Evolutionary conservation across 23 red algal species (phyloP).

Genomic region (Gracilariopsis chorda): DNA sequence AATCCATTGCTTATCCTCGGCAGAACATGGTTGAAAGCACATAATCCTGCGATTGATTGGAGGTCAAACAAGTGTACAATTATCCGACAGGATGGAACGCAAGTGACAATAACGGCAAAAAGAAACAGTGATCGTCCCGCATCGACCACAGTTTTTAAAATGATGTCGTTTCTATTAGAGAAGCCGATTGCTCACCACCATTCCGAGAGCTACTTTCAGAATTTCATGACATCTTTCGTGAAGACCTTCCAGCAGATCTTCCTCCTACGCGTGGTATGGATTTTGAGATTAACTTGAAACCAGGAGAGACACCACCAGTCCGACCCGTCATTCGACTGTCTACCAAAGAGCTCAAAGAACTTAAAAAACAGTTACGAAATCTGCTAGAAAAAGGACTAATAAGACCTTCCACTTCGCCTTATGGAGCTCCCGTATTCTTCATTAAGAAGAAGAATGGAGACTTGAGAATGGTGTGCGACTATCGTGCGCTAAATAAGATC

Average conservation of each 20-base stretch:
- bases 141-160: conserved; percentile 1
- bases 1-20: not conserved
- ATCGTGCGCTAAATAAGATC: not conserved
- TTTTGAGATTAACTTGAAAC: not conserved
- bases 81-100: not conserved
- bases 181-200: too few relatives aligned
- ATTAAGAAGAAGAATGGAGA: not conserved
- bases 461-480: not conserved
- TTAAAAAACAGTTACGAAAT: not conserved
- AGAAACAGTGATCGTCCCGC: not conserved
- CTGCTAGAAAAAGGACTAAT: conserved; percentile 10
- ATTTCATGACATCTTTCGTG: not conserved
- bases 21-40: not conserved
- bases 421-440: not conserved
- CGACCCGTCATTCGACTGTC: not conserved
- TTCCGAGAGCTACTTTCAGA: not conserved
- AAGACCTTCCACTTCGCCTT: not conserved
- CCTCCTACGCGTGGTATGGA: not conserved
- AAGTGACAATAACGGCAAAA: not conserved
- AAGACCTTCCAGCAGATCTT: not conserved
- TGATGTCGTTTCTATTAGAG: conserved; percentile 18
- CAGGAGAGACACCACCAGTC: not conserved
- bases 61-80: not conserved
- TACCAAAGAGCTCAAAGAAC: not conserved
- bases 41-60: conserved; percentile 14